phyloP scores from a whole-genome alignment of 164 flowering plant species.

The Buxus sempervirens region DNA sequence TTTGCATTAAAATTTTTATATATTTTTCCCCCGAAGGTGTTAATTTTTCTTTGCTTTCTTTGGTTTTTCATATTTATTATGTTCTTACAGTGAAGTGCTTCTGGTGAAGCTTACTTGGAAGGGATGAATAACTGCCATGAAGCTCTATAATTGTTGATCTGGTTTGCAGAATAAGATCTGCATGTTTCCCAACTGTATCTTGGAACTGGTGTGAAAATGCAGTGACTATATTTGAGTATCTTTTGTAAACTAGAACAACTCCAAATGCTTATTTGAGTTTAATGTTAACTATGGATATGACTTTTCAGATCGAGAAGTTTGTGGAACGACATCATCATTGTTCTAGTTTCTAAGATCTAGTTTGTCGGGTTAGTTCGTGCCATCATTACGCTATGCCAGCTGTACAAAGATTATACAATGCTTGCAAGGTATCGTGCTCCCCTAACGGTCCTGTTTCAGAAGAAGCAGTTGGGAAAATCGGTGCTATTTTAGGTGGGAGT shows the following conservation, averaged over 20 bases:
- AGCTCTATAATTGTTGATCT: not conserved
- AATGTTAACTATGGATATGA: not conserved
- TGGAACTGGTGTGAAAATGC: slow-evolving; percentile 13
- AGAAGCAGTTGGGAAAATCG: slow-evolving; percentile 48
- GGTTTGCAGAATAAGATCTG: not conserved
- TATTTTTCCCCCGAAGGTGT: not conserved
- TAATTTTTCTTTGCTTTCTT: too few species aligned
- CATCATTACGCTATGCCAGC: slow-evolving; percentile 37
- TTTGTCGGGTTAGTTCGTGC: slow-evolving; percentile 9
- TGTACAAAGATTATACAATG: slow-evolving; percentile 42
- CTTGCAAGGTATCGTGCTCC: slow-evolving; percentile 45
- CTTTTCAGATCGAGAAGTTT: slow-evolving; percentile 7
- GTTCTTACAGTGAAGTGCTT: slow-evolving; percentile 1
- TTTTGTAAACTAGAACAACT: not conserved
- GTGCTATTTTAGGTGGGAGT: slow-evolving; percentile 34
- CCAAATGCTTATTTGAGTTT: not conserved
- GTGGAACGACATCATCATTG: not conserved
- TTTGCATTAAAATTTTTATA: too few species aligned
- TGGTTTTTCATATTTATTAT: not conserved
- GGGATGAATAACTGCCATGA: slow-evolving; percentile 2
- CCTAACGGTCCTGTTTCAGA: slow-evolving; percentile 43
- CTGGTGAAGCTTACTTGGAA: not conserved
- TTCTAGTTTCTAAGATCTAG: not conserved
- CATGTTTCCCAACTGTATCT: not conserved
- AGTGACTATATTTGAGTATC: slow-evolving; percentile 5